These are phyloP conservation scores for Colletotrichum salicis DNA, from an alignment of 2,329 filamentous ascomycete species.

Conservation along the genomic window DNA sequence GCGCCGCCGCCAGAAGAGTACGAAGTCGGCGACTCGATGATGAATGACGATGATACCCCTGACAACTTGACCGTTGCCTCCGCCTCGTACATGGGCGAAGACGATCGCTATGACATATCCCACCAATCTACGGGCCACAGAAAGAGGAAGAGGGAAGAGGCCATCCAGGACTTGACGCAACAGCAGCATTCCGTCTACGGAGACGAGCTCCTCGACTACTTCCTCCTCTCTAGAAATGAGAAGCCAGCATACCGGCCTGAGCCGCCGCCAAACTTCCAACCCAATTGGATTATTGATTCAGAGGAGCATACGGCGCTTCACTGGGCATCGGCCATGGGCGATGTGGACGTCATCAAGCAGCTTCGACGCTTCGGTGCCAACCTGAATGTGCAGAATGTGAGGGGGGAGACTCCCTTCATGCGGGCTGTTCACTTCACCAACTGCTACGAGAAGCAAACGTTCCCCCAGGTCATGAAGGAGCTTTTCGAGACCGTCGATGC, in stretches of 20 bases:
- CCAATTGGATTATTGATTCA: constrained; percentile 92
- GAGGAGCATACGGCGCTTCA: constrained; percentile 93
- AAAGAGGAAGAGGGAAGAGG: constrained; percentile 82
- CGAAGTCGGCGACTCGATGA: constrained; percentile 69
- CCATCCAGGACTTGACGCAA: constrained; percentile 72
- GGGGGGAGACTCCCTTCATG: constrained; percentile 92
- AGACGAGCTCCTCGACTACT: constrained; percentile 95
- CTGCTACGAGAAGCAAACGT: constrained; percentile 92
- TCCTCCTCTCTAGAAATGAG: constrained; percentile 85
- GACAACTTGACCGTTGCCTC: constrained; percentile 87
- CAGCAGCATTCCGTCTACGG: constrained; percentile 91
- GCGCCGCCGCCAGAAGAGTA: constrained; percentile 64
- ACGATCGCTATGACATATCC: constrained; percentile 78
- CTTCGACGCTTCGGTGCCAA: constrained; percentile 84
- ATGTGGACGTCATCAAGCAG: constrained; percentile 89
- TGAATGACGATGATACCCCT: constrained; percentile 82
- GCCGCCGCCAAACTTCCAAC: constrained; percentile 86
- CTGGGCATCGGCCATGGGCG: constrained; percentile 98
- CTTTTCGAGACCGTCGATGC: constrained; percentile 84
- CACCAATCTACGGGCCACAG: constrained; percentile 69
- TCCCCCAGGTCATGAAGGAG: constrained; percentile 84
- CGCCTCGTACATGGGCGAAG: constrained; percentile 85
- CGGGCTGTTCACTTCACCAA: constrained; percentile 96
- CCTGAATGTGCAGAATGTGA: constrained; percentile 74
- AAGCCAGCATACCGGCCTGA: constrained; percentile 77